Base-by-base conservation (phyloP, 73 alveolate genomes). In the Paramecium primaurelia region DNA sequence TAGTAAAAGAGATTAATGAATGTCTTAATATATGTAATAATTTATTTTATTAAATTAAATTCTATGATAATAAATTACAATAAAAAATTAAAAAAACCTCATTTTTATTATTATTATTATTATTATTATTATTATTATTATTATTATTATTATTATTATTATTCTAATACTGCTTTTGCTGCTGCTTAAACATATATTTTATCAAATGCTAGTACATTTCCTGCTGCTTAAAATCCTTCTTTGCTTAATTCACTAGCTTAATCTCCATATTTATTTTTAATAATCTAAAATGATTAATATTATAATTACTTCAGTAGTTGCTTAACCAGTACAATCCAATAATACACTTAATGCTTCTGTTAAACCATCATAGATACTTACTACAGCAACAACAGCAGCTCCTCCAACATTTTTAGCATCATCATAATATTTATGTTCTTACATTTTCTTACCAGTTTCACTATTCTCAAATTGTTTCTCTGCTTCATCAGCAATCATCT, bases 221-320 rank as follows among this genome's bases (percentile, higher is more conserved):
- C 91, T 0, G 91, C 91, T 2, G 34, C 77, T 25, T 80, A 26
- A 49, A 80, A 80, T 49, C 91, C 91, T 80, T 80, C 47, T 45
- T 80, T 49, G 30, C 77, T 80, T 9, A 80, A 10, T 28, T 80
- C 71, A 20, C 91, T 64, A 14, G 91, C 91, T 47, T 80, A 10
- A 80, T 80, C 91, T 44, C 91, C 91, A 80, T 80, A 80, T 80
- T 80, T 80, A 25, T 80, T 44, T 80, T 80, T 25, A 6, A 80
- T 44, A 26, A 80, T 20, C 91, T 80, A 80, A 12, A 22, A 8
- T 18, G 3, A 11, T 45, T 8, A 22, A 44, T 26, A 22, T 54
- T 49, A 4, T 0, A 22, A 42, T 12, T 80, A 80, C 91, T 20
- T 80, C 91, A n/a, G 91, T 80, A 8, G 91, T 80, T 11, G 91